A percentile compares a stretch with the other conserved stretches of the same genome.
Evolutionary conservation across 1,284 basidiomycete species (phyloP).

Genomic region (Tremellales sp.): DNA sequence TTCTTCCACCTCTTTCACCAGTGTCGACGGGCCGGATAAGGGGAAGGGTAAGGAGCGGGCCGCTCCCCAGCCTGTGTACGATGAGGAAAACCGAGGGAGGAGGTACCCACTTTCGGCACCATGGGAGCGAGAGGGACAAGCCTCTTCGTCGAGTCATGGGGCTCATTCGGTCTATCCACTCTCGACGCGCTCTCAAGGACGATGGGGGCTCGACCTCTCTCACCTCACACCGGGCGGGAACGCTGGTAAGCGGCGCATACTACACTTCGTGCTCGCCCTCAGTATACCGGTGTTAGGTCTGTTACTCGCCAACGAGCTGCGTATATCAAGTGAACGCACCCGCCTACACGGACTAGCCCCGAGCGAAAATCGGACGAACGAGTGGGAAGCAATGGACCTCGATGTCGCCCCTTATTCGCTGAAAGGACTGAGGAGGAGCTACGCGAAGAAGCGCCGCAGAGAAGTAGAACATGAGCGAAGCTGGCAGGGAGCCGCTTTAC

Average conservation of each 20-base stretch:
- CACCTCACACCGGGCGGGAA: no score
- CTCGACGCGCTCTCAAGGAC: no score
- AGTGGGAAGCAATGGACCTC: not conserved
- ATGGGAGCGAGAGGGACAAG: no score
- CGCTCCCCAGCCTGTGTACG: not conserved
- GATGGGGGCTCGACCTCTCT: no score
- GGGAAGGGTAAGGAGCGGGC: not conserved
- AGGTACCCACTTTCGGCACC: not conserved
- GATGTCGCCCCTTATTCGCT: not conserved
- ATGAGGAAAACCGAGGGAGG: not conserved
- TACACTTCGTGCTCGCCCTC: not conserved
- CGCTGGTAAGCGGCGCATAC: not conserved
- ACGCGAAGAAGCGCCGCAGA: not conserved
- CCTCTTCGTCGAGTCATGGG: no score
- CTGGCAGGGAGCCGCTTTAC: no score
- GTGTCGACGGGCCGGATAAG: not conserved
- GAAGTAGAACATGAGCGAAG: not conserved
- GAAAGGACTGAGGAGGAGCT: not conserved
- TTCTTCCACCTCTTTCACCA: not conserved
- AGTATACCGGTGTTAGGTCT: not conserved
- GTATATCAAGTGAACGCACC: not conserved
- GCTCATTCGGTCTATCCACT: no score
- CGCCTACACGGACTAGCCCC: not conserved
- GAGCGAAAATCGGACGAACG: not conserved
- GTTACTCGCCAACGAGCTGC: not conserved